phyloP scores from a whole-genome alignment of 2,329 filamentous ascomycete genomes.

The Trichoderma gracile region DNA sequence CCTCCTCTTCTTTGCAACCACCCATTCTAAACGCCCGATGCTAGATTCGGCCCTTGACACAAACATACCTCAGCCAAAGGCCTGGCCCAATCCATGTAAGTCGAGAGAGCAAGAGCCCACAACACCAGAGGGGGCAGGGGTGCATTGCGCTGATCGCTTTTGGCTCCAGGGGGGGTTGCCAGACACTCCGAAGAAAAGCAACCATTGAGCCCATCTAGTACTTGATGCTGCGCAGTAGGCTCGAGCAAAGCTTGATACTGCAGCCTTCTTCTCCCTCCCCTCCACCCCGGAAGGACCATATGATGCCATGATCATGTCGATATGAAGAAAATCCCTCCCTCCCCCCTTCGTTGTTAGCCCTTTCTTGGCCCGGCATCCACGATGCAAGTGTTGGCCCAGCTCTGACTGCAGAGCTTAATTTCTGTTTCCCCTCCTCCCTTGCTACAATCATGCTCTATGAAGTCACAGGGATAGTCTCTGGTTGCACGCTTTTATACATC shows the following conservation, averaged over 20 bases:
- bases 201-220: too few species aligned
- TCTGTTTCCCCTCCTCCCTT: not conserved
- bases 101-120: constrained; percentile 2
- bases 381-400: not conserved
- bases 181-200: too few species aligned
- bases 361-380: constrained; percentile 7
- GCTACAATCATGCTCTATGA: not conserved
- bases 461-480: not conserved
- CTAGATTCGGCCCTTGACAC: constrained; percentile 12
- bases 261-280: not conserved
- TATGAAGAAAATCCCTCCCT: constrained; percentile 11
- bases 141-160: not conserved
- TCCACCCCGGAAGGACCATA: constrained; percentile 4
- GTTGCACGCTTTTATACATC: not conserved
- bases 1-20: constrained; percentile 9
- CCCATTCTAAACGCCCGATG: not conserved
- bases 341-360: not conserved
- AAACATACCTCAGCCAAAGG: not conserved
- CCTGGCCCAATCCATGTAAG: constrained; percentile 9
- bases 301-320: constrained; percentile 6
- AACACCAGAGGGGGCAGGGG: not conserved
- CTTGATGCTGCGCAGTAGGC: not conserved
- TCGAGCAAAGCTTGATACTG: not conserved
- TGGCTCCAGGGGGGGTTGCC: not conserved
- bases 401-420: constrained; percentile 3